Conservation (phyloP, 768 basidiomycete genomes). For the Neoboletus magnificus region DNA sequence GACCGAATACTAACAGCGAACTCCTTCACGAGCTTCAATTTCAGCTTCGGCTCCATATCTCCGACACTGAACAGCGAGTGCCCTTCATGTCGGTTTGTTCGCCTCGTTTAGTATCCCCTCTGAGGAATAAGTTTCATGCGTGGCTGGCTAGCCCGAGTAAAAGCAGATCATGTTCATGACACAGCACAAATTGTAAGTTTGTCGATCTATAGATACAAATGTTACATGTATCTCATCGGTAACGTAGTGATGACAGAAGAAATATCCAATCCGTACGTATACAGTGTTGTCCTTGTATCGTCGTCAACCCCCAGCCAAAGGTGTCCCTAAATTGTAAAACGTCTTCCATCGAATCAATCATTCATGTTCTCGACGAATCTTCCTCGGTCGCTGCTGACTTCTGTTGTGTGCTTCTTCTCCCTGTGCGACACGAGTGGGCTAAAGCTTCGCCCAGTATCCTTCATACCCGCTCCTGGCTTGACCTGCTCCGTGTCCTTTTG, state of each 20-base stretch:
- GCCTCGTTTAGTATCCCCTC: no score
- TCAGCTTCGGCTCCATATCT: background rate
- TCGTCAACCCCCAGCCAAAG: background rate
- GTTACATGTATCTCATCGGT: background rate
- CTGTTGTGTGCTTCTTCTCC: constrained; percentile 21
- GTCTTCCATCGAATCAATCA: background rate
- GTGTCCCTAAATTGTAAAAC: background rate
- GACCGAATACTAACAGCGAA: no score
- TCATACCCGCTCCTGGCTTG: constrained; percentile 52
- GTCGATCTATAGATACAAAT: background rate
- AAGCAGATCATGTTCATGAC: background rate
- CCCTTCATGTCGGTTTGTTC: background rate
- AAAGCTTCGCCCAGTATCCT: constrained; percentile 33
- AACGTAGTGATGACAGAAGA: background rate
- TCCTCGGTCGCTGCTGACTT: constrained; percentile 27
- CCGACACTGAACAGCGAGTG: background rate
- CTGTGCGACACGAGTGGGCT: constrained; percentile 8
- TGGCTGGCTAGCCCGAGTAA: no score
- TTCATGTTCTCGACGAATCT: constrained; percentile 40
- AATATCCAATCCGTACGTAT: background rate
- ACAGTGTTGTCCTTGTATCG: background rate
- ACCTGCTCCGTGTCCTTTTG: constrained; percentile 41
- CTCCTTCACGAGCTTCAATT: no score
- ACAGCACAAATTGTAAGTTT: background rate
- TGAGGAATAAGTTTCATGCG: background rate